Conservation (phyloP, 345 rosid species). For the Eucalyptus pumila region DNA sequence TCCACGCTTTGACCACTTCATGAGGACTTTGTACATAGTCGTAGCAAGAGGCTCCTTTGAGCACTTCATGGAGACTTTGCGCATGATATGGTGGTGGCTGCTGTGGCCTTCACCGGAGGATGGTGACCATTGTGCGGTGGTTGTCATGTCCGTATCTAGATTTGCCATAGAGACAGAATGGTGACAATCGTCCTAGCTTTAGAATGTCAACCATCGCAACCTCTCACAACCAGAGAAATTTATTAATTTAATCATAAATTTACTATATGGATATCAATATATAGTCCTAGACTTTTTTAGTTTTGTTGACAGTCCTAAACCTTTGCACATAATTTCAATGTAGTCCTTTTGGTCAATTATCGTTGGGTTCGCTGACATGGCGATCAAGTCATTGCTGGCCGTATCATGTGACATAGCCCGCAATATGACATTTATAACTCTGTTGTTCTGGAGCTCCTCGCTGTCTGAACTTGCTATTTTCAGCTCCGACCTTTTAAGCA, state of each 20-base stretch:
- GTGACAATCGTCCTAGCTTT: neutral
- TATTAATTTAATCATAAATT: too few species aligned
- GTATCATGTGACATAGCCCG: neutral
- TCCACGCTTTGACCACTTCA: neutral
- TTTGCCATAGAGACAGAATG: neutral
- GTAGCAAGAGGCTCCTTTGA: neutral
- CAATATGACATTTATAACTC: too few species aligned
- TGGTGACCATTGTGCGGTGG: neutral
- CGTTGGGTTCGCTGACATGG: rapidly evolving
- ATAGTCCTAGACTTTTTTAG: too few species aligned
- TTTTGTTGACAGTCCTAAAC: neutral
- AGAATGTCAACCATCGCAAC: neutral
- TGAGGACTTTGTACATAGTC: neutral
- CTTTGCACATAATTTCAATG: too few species aligned
- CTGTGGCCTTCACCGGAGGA: neutral
- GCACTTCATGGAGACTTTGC: neutral
- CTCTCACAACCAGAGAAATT: neutral
- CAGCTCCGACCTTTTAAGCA: neutral
- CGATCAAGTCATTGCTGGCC: neutral
- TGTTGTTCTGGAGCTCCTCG: too few species aligned
- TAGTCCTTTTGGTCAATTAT: neutral
- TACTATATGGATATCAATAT: too few species aligned
- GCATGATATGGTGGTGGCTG: neutral
- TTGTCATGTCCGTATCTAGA: neutral
- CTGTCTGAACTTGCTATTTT: neutral